Evolutionary conservation across 1,284 basidiomycete species (phyloP), one percentile per base, ranked within the genome.

Genomic region (Limonomyces culmigenus): DNA sequence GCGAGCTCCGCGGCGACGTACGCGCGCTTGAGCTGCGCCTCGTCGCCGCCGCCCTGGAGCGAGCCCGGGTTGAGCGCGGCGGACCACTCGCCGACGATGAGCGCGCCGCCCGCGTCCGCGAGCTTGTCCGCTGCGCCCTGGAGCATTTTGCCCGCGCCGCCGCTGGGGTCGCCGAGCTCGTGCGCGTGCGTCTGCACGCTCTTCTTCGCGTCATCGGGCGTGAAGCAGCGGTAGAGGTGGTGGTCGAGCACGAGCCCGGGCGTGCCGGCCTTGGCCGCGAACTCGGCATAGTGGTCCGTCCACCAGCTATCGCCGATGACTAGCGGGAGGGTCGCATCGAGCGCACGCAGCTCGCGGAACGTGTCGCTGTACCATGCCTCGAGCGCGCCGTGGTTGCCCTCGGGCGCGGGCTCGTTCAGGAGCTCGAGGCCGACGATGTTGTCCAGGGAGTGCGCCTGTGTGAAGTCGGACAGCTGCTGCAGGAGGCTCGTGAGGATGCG

Each of bases 181-280:
- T 48, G 45, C 4, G 73, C 63, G 48, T 86, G 83, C 35, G 72
- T 62, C 8, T 64, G 53, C 0, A 70, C 78, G 2, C 67, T 53
- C 3, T 68, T 72, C 1, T 48, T 44, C 19, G 60, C 70, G 52
- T 91, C 87, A 3, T 60, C 56, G 8, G 45, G 46, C 15, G 78
- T 83, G 53, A 85, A 85, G 53, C 83, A 88, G 23, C 87, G 70
- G 51, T 91, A 92, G 15, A 91, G 65, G 50, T 91, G 87, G 47
- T 89, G 79, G 54, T 92, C 87, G 19, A 86, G 56, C 13, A 78
- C 72, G 13, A 75, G 18, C 55, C 47, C 50, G 36, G 33, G 47
- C 25, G 49, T 56, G 38, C 38, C 34, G 13, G 34, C 23, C 3
- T 46, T 45, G 32, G 58, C 47, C 43, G 75, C 56, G 48, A 65